phyloP scores from a whole-genome alignment of 148 eudicot species.

The Beta vulgaris region DNA sequence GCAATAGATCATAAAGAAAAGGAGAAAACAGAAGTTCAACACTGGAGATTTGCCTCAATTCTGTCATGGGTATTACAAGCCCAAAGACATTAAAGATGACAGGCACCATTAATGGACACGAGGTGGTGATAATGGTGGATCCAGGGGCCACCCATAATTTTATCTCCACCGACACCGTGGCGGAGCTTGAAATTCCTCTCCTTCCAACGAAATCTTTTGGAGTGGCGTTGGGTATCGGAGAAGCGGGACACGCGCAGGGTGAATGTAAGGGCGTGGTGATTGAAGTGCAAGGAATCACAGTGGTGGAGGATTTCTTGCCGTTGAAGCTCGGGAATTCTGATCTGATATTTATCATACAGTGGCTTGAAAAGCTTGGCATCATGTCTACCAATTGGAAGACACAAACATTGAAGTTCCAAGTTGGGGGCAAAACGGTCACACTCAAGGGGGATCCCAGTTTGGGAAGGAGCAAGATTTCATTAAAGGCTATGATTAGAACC shows the following conservation, averaged over 20 bases:
- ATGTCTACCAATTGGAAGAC: too few relatives aligned
- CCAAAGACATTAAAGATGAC: too few relatives aligned
- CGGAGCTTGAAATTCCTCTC: neutral
- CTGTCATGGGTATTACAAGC: too few relatives aligned
- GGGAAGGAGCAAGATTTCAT: too few relatives aligned
- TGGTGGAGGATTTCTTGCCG: neutral
- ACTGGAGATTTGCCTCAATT: too few relatives aligned
- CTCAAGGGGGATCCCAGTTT: too few relatives aligned
- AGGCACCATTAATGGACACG: neutral
- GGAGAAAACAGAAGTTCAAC: neutral
- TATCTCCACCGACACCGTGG: neutral
- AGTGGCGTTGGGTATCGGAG: neutral
- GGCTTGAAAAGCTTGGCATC: too few relatives aligned
- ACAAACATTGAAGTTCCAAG: too few relatives aligned
- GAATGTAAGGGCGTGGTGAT: neutral
- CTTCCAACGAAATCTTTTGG: neutral
- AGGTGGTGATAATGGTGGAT: neutral
- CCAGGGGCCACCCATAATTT: neutral
- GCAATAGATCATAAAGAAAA: neutral
- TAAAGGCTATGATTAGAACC: too few relatives aligned
- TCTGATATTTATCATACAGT: too few relatives aligned
- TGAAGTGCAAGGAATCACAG: neutral
- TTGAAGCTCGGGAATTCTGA: neutral
- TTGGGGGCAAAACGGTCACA: too few relatives aligned
- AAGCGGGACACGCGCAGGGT: neutral